Conservation (phyloP, 306 rosid species). For the Rubus parviflorus region DNA sequence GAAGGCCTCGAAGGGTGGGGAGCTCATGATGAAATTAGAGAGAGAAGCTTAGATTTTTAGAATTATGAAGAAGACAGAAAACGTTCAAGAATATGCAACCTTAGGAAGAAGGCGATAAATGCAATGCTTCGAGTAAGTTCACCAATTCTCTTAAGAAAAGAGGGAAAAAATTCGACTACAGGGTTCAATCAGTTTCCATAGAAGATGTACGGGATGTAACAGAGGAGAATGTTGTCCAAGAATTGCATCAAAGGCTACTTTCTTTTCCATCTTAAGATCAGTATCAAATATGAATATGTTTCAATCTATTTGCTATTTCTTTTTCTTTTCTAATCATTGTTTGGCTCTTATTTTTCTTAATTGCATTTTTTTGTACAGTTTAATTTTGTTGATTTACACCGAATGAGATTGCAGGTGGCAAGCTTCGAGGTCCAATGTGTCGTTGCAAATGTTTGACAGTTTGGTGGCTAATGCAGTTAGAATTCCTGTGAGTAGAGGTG, state of each 20-base stretch:
- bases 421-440: too few relatives aligned
- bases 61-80: slow-evolving; percentile 77
- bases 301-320: too few relatives aligned
- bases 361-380: too few relatives aligned
- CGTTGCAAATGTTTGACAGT: too few relatives aligned
- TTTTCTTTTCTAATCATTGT: too few relatives aligned
- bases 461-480: too few relatives aligned
- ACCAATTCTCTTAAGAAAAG: slow-evolving; percentile 86
- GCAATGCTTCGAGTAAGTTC: slow-evolving; percentile 71
- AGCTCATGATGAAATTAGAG: slow-evolving; percentile 58
- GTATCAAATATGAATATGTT: too few relatives aligned
- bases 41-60: slow-evolving; percentile 57
- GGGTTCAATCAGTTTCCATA: slow-evolving; percentile 75
- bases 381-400: too few relatives aligned
- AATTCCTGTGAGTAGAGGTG: too few relatives aligned
- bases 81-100: slow-evolving; percentile 64
- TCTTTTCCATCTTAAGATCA: too few relatives aligned
- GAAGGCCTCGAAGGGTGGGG: slow-evolving; percentile 60
- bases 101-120: slow-evolving; percentile 79
- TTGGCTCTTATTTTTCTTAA: too few relatives aligned
- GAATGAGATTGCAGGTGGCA: too few relatives aligned
- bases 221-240: slow-evolving; percentile 72
- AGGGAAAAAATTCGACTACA: slow-evolving; percentile 75
- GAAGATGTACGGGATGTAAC: slow-evolving; percentile 80
- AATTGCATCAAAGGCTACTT: slow-evolving; percentile 54